Evolutionary conservation across 2,329 filamentous ascomycete genomes (phyloP).

Genomic region (Sclerotinia trifoliorum): DNA sequence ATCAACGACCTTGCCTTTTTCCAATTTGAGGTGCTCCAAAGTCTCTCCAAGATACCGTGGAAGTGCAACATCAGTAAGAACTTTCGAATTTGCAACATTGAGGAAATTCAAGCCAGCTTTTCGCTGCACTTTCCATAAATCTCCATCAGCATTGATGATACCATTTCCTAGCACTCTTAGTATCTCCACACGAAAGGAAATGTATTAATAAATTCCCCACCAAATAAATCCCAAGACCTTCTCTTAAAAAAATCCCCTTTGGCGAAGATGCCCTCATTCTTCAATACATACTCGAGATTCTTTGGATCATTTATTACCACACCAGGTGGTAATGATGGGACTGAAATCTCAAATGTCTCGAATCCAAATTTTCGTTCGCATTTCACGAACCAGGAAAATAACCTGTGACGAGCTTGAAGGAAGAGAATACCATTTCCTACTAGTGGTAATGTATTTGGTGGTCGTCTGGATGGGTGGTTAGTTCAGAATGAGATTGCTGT

Average conservation of each 20-base stretch:
- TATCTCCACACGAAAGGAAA: neutral
- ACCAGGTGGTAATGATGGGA: constrained; percentile 61
- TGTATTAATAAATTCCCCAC: constrained; percentile 35
- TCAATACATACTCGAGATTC: constrained; percentile 63
- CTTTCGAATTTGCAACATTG: constrained; percentile 55
- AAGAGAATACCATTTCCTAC: constrained; percentile 62
- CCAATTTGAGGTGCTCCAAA: constrained; percentile 42
- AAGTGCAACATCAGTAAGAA: constrained; percentile 56
- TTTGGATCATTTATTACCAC: constrained; percentile 62
- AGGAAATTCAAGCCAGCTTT: constrained; percentile 62
- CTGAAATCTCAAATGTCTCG: constrained; percentile 61
- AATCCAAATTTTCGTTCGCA: constrained; percentile 56
- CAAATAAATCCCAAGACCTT: constrained; percentile 62
- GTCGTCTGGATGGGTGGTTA: constrained; percentile 29
- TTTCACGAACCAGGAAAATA: constrained; percentile 62
- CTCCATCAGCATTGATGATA: constrained; percentile 66
- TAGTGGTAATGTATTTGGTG: constrained; percentile 46
- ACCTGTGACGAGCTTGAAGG: constrained; percentile 56
- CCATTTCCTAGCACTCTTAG: constrained; percentile 49
- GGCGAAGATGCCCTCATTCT: constrained; percentile 57
- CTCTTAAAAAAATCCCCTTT: constrained; percentile 63
- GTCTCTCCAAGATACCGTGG: constrained; percentile 52
- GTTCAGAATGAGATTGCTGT: neutral
- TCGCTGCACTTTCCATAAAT: constrained; percentile 61
- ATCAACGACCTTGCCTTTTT: constrained; percentile 46